phyloP scores from a whole-genome alignment of 768 basidiomycete genomes.

The Hericium alpestre region DNA sequence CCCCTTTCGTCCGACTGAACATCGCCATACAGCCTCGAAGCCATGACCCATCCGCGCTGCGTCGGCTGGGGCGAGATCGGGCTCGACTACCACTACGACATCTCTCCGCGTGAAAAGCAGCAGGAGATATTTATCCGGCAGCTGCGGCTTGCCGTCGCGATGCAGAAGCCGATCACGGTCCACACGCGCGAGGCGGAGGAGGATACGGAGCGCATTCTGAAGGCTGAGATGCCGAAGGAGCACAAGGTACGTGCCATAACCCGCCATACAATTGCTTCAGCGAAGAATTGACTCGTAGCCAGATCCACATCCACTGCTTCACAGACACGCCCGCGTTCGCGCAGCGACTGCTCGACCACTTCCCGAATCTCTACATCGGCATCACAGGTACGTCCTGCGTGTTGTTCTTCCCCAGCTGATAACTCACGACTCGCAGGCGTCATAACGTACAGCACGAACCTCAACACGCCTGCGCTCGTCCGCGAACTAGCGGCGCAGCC shows the following conservation, averaged over 20 bases:
- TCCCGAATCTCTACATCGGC: constrained; percentile 76
- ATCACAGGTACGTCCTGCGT: constrained; percentile 45
- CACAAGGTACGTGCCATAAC: constrained; percentile 38
- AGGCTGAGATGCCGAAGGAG: constrained; percentile 60
- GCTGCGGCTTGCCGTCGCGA: constrained; percentile 51
- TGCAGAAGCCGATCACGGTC: constrained; percentile 73
- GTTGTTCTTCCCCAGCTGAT: background rate
- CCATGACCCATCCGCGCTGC: constrained; percentile 71
- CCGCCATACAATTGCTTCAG: background rate
- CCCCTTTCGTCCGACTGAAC: background rate
- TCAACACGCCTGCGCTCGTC: constrained; percentile 60
- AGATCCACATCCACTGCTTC: constrained; percentile 86
- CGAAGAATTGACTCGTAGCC: background rate
- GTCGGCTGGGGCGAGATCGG: constrained; percentile 89
- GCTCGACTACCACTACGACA: constrained; percentile 76
- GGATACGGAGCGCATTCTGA: constrained; percentile 71
- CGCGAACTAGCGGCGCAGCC: constrained; percentile 25
- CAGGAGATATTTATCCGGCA: constrained; percentile 57
- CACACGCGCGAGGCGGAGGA: constrained; percentile 82
- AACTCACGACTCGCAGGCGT: constrained; percentile 38
- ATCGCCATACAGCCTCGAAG: constrained; percentile 40
- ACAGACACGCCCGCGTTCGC: constrained; percentile 75
- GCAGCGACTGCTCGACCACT: constrained; percentile 57
- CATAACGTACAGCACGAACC: constrained; percentile 67
- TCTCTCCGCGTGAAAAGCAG: constrained; percentile 62